Percentiles rank a stretch among this genome's conserved stretches.
Evolutionary conservation across 371 early-diverging fungal species (phyloP).

Genomic region (Mucor racemosus): DNA sequence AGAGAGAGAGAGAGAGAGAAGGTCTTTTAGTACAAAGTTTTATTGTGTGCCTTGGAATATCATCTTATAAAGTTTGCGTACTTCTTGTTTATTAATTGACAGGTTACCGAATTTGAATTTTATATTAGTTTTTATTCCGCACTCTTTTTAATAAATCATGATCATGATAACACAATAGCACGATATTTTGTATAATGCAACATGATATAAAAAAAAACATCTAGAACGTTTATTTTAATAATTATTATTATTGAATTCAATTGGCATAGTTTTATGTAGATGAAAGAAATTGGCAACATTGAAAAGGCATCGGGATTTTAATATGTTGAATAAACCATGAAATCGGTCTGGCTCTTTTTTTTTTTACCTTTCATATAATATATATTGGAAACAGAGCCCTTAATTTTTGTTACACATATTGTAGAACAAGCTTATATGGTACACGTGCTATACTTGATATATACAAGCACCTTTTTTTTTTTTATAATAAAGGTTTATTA

Average conservation of each 20-base stretch:
- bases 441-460: slow-evolving; percentile 24
- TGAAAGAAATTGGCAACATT: neutral
- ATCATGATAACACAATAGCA: neutral
- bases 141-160: neutral
- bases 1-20: slow-evolving; percentile 8
- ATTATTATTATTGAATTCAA: neutral
- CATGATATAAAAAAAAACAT: neutral
- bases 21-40: slow-evolving; percentile 8
- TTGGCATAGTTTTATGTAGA: slow-evolving; percentile 1
- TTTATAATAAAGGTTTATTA: slow-evolving; percentile 1
- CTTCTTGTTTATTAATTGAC: slow-evolving; percentile 23
- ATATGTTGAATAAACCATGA: neutral
- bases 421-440: slow-evolving; percentile 1
- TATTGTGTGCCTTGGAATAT: slow-evolving; percentile 1
- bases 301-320: neutral
- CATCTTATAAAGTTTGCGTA: slow-evolving; percentile 2
- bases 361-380: slow-evolving; percentile 3
- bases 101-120: slow-evolving; percentile 25
- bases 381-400: slow-evolving; percentile 10
- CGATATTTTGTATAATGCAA: neutral
- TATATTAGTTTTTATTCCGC: slow-evolving; percentile 12
- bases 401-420: slow-evolving; percentile 18
- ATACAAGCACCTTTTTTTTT: slow-evolving; percentile 18
- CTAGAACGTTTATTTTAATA: slow-evolving; percentile 5
- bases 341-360: slow-evolving; percentile 2